These are phyloP conservation scores for Acanthamoeba royreba DNA, from an alignment of 208 protist genomes.

Conservation along the genomic window DNA sequence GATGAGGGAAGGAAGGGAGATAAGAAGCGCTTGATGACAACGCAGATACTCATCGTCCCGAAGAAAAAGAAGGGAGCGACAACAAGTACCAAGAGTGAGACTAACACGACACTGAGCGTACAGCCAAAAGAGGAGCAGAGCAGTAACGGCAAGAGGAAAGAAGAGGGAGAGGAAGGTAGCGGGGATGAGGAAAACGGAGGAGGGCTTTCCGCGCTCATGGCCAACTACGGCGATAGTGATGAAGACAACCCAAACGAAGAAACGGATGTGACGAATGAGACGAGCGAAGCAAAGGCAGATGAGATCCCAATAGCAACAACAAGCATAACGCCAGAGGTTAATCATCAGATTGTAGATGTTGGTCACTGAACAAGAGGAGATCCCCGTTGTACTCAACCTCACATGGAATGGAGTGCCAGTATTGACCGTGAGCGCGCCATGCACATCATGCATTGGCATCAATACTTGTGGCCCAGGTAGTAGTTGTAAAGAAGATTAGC, in stretches of 20 bases:
- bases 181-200: not conserved
- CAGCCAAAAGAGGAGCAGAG: not conserved
- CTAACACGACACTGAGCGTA: not conserved
- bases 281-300: no score
- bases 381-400: no score
- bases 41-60: not conserved
- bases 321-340: not conserved
- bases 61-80: not conserved
- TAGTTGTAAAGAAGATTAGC: constrained; percentile 28
- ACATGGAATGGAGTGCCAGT: no score
- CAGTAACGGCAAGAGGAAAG: not conserved
- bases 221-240: not conserved
- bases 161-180: not conserved
- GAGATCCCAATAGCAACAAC: not conserved
- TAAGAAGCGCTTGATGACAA: not conserved
- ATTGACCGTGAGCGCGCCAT: no score
- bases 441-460: not conserved
- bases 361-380: no score
- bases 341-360: no score
- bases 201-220: not conserved
- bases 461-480: constrained; percentile 6
- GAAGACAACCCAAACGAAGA: not conserved
- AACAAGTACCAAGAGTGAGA: not conserved
- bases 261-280: no score
- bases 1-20: not conserved